These are phyloP conservation scores for Pseudozyma sp. DNA, from an alignment of 1,284 basidiomycete species.

Conservation along the genomic window DNA sequence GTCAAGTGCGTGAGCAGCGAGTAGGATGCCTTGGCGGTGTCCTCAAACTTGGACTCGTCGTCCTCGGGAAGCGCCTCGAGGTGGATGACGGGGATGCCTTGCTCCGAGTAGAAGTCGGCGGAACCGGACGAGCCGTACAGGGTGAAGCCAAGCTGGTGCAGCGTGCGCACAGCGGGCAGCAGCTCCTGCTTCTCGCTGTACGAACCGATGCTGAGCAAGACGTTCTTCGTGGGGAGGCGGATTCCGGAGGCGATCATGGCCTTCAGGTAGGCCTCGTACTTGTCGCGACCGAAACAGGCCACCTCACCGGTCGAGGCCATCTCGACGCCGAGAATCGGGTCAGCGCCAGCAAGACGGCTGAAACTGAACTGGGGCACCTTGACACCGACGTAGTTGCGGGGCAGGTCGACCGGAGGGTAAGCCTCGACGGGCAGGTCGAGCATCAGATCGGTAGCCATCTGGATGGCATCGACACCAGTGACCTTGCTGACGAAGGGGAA, in stretches of 20 bases:
- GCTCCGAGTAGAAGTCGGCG: constrained; percentile 72
- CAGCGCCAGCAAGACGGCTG: constrained; percentile 91
- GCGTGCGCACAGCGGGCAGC: constrained; percentile 92
- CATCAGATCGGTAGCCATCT: constrained; percentile 99
- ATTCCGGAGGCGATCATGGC: constrained; percentile 96
- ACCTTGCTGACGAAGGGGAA: constrained; percentile 99
- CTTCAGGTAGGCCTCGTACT: constrained; percentile 98
- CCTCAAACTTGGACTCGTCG: constrained; percentile 63
- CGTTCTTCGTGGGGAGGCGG: constrained; percentile 92
- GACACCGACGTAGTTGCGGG: constrained; percentile 93
- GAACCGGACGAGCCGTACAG: constrained; percentile 98
- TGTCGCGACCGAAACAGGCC: constrained; percentile 96
- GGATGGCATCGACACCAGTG: constrained; percentile 95
- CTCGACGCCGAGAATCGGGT: constrained; percentile 98
- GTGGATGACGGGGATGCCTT: constrained; percentile 66
- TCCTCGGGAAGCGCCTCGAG: constrained; percentile 68
- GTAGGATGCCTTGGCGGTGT: constrained; percentile 64
- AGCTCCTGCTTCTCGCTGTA: constrained; percentile 98
- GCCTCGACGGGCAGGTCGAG: constrained; percentile 86
- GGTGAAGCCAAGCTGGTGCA: constrained; percentile 92
- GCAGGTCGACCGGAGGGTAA: constrained; percentile 88
- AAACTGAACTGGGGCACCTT: constrained; percentile 99
- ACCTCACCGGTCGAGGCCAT: constrained; percentile 99
- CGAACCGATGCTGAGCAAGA: constrained; percentile 91
- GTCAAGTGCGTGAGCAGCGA: constrained; percentile 67